These are phyloP conservation scores for Epichloe baconii DNA, from an alignment of 2,329 filamentous ascomycete species.

Conservation along the genomic window DNA sequence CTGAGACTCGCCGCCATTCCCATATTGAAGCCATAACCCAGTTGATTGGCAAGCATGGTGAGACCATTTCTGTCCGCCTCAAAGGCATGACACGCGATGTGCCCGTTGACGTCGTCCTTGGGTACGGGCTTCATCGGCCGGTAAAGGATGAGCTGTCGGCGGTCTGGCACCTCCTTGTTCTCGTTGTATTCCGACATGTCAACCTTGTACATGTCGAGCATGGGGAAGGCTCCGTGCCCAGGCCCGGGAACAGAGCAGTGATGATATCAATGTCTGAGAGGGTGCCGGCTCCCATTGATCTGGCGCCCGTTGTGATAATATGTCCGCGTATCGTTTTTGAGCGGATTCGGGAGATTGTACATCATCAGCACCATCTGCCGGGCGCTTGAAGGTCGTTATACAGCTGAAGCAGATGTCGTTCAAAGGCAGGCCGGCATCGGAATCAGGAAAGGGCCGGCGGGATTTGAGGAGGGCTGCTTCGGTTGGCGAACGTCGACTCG, in stretches of 20 bases:
- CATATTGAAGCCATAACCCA: slow-evolving; percentile 31
- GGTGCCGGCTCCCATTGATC: slow-evolving; percentile 32
- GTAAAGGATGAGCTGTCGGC: slow-evolving; percentile 36
- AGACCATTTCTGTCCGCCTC: slow-evolving; percentile 41
- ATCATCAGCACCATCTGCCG: slow-evolving; percentile 22
- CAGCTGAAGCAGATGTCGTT: slow-evolving; percentile 35
- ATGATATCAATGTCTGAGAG: slow-evolving; percentile 31
- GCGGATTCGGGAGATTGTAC: slow-evolving; percentile 25
- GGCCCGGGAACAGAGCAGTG: slow-evolving; percentile 21
- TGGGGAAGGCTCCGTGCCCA: slow-evolving; percentile 32
- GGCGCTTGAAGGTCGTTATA: slow-evolving; percentile 38
- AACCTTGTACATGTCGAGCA: slow-evolving; percentile 41
- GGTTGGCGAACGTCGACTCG: slow-evolving; percentile 37
- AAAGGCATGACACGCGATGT: slow-evolving; percentile 36
- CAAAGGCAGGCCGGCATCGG: slow-evolving; percentile 26
- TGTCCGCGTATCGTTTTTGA: slow-evolving; percentile 28
- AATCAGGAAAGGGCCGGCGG: slow-evolving; percentile 22
- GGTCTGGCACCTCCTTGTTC: slow-evolving; percentile 27
- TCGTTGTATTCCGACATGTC: slow-evolving; percentile 35
- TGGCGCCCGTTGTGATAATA: slow-evolving; percentile 25
- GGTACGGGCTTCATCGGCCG: slow-evolving; percentile 32
- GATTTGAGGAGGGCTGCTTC: slow-evolving; percentile 22
- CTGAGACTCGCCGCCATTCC: slow-evolving; percentile 32
- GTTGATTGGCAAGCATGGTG: slow-evolving; percentile 35
- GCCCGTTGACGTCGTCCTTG: slow-evolving; percentile 26